A percentile compares a stretch with the other conserved stretches of the same genome.
Conservation (phyloP, 1,284 basidiomycete genomes). For the Vanrija sp. region DNA sequence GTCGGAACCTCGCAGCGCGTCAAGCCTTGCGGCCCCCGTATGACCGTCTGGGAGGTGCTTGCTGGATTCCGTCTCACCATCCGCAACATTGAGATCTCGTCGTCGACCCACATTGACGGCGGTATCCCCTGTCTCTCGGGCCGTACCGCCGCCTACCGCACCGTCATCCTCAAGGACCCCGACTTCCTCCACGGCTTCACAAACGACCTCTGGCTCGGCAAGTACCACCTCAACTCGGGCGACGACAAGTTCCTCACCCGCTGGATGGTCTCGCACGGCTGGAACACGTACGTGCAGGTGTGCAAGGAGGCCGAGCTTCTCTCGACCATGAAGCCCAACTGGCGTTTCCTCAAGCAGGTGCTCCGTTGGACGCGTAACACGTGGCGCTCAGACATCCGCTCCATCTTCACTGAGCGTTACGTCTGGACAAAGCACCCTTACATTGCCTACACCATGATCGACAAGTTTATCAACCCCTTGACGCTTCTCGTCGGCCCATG, state of each 20-base stretch:
- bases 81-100: conserved; percentile 84
- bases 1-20: conserved; percentile 87
- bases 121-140: conserved; percentile 87
- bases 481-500: conserved; percentile 77
- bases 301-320: conserved; percentile 84
- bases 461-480: conserved; percentile 86
- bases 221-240: conserved; percentile 86
- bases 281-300: conserved; percentile 87
- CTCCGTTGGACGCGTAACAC: conserved; percentile 89
- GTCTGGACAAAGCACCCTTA: conserved; percentile 86
- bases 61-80: conserved; percentile 87
- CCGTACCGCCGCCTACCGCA: conserved; percentile 84
- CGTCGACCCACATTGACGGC: conserved; percentile 84
- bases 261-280: conserved; percentile 92
- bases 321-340: conserved; percentile 92
- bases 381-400: conserved; percentile 82
- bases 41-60: conserved; percentile 91
- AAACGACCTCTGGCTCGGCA: conserved; percentile 85
- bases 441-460: conserved; percentile 87
- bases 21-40: conserved; percentile 65
- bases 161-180: conserved; percentile 87
- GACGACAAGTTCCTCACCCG: conserved; percentile 93
- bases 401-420: conserved; percentile 78
- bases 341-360: conserved; percentile 89
- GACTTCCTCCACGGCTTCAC: conserved; percentile 88